These are phyloP conservation scores for Cyberlindnera subsufficiens DNA, from an alignment of 805 yeast genomes.

Conservation along the genomic window DNA sequence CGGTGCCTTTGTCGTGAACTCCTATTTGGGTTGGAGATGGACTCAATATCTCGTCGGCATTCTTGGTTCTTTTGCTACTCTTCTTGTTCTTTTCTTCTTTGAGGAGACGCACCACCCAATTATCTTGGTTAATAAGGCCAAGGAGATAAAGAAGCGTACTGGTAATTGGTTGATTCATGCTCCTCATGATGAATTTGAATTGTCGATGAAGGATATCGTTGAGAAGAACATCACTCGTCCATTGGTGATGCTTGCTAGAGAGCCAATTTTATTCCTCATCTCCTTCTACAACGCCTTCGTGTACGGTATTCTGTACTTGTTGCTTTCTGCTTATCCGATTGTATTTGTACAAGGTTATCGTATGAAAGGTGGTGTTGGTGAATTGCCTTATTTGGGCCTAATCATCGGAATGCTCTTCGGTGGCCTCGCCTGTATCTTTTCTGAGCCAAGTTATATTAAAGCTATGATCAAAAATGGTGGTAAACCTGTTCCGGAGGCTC, in stretches of 20 bases:
- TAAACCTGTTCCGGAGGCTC: conserved; percentile 68
- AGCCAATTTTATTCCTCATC: conserved; percentile 66
- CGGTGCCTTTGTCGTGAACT: conserved; percentile 61
- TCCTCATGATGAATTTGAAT: conserved; percentile 59
- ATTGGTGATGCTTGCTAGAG: conserved; percentile 54
- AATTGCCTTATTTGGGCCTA: conserved; percentile 76
- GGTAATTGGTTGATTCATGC: conserved; percentile 83
- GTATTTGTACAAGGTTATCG: conserved; percentile 60
- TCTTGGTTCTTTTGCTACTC: conserved; percentile 39
- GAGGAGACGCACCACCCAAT: conserved; percentile 73
- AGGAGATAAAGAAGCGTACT: conserved; percentile 53
- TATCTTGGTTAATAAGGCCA: conserved; percentile 58
- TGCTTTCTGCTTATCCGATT: conserved; percentile 71
- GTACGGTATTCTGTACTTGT: conserved; percentile 71
- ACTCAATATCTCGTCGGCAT: conserved; percentile 66
- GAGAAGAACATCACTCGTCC: conserved; percentile 57
- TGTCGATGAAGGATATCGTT: conserved; percentile 52
- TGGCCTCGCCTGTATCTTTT: conserved; percentile 41
- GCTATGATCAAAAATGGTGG: conserved; percentile 48
- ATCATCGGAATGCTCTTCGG: conserved; percentile 64
- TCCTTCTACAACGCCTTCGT: conserved; percentile 72
- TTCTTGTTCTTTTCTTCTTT: conserved; percentile 25
- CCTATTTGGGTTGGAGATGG: conserved; percentile 80
- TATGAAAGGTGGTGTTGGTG: conserved; percentile 57
- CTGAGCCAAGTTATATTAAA: conserved; percentile 47